Evolutionary conservation across 495 filamentous ascomycete genomes (phyloP).

Genomic region (Xylaria grammica): DNA sequence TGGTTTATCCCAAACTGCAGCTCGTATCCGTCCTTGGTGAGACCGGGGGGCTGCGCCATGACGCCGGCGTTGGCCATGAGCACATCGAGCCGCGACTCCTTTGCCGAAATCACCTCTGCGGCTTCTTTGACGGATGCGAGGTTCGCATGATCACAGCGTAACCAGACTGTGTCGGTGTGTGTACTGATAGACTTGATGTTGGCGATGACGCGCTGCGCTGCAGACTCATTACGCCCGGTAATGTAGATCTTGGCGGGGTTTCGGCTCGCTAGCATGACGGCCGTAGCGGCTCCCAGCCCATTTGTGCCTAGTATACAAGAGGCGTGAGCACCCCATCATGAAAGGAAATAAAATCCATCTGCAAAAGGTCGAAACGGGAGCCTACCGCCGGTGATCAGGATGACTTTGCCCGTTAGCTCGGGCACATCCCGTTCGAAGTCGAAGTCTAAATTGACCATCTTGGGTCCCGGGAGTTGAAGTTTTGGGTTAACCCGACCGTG

Average conservation of each 20-base stretch:
- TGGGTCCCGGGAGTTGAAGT: too few relatives aligned
- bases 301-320: conserved; percentile 22
- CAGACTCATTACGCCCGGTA: conserved; percentile 44
- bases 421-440: conserved; percentile 28
- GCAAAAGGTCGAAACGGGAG: conserved; percentile 1
- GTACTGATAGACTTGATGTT: conserved; percentile 33
- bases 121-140: conserved; percentile 46
- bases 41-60: conserved; percentile 54
- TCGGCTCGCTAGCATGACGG: too few relatives aligned
- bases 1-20: conserved; percentile 71
- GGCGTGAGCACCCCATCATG: background rate
- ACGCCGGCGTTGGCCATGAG: conserved; percentile 71
- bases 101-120: conserved; percentile 38
- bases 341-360: background rate
- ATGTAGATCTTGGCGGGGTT: conserved; percentile 51
- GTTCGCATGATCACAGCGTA: conserved; percentile 46
- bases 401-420: conserved; percentile 48
- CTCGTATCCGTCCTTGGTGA: conserved; percentile 66
- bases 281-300: conserved; percentile 41
- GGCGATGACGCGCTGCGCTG: too few relatives aligned
- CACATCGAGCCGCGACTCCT: conserved; percentile 51
- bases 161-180: conserved; percentile 37
- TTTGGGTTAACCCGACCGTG: too few relatives aligned
- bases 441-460: conserved; percentile 17
- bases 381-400: conserved; percentile 55